phyloP scores from a whole-genome alignment of 176 grass and related monocot genomes.

The Chrysopogon serrulatus region DNA sequence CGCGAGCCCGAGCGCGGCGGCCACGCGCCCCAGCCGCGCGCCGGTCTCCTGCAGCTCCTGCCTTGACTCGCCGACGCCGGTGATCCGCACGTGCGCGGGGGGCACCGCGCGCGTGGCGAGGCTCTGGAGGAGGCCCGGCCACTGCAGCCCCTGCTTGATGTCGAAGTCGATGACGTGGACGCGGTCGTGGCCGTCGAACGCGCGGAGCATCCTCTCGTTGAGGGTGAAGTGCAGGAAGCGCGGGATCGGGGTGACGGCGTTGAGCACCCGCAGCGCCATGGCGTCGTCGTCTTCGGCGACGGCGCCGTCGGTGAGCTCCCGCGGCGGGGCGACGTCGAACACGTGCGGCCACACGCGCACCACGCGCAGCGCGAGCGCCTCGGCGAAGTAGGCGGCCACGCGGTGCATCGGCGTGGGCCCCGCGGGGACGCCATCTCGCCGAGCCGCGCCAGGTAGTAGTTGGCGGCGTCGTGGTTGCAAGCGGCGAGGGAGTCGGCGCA shows the following conservation, averaged over 20 bases:
- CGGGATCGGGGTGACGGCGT: conserved; percentile 67
- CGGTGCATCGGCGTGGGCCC: conserved; percentile 79
- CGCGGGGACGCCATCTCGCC: conserved; percentile 53
- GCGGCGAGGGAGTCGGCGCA: conserved; percentile 67
- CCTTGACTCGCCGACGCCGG: conserved; percentile 78
- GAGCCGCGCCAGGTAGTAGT: conserved; percentile 71
- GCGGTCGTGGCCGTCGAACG: conserved; percentile 91
- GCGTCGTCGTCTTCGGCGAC: conserved; percentile 59
- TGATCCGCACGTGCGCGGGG: conserved; percentile 73
- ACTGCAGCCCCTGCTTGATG: conserved; percentile 96
- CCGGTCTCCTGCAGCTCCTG: conserved; percentile 81
- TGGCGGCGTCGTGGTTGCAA: conserved; percentile 61
- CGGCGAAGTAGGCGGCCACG: conserved; percentile 77
- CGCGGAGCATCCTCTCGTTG: conserved; percentile 66
- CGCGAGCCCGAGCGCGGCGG: conserved; percentile 46
- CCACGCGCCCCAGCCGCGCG: conserved; percentile 50
- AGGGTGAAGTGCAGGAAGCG: conserved; percentile 86
- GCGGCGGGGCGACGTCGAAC: conserved; percentile 63
- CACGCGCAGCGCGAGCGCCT: conserved; percentile 62
- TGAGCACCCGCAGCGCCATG: conserved; percentile 62
- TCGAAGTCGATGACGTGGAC: conserved; percentile 97
- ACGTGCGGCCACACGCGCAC: conserved; percentile 62
- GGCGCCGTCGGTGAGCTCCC: conserved; percentile 49
- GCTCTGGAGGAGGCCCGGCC: conserved; percentile 87
- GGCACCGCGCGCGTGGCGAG: conserved; percentile 50